Conservation (phyloP, 441 rosid species). For the Flueggea neowawraea region DNA sequence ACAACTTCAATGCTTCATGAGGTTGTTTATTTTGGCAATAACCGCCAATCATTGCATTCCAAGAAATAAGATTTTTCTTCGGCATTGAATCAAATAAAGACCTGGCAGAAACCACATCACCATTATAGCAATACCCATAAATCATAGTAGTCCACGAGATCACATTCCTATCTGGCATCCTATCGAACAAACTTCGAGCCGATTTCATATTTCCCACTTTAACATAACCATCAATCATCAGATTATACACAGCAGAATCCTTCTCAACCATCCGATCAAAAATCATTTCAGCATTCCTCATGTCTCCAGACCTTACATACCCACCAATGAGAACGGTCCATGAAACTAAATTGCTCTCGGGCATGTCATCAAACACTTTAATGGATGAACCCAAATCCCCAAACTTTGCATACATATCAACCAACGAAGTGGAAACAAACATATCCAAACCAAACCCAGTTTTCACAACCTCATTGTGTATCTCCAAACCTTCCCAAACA, state of each 20-base stretch:
- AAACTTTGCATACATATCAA: slow-evolving; percentile 79
- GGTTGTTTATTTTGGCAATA: slow-evolving; percentile 48
- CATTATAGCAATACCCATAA: slow-evolving; percentile 44
- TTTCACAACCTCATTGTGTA: slow-evolving; percentile 54
- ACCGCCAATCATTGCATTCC: slow-evolving; percentile 64
- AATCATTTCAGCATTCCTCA: slow-evolving; percentile 36
- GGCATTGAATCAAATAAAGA: slow-evolving; percentile 49
- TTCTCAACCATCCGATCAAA: slow-evolving; percentile 49
- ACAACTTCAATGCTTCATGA: slow-evolving; percentile 50
- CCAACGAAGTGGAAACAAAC: slow-evolving; percentile 67
- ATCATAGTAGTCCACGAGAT: slow-evolving; percentile 65
- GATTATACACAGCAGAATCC: slow-evolving; percentile 49
- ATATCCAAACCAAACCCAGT: slow-evolving; percentile 56
- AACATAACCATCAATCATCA: slow-evolving; percentile 51
- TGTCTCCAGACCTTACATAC: slow-evolving; percentile 44
- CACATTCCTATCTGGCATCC: slow-evolving; percentile 44
- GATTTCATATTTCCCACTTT: slow-evolving; percentile 35
- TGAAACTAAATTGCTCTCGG: slow-evolving; percentile 58
- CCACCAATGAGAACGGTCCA: slow-evolving; percentile 76
- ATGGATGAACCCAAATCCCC: slow-evolving; percentile 48
- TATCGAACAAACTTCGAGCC: slow-evolving; percentile 46
- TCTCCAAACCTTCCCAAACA: slow-evolving; percentile 46
- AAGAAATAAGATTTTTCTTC: slow-evolving; percentile 49
- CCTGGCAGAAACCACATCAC: slow-evolving; percentile 47
- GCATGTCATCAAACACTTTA: slow-evolving; percentile 73